Evolutionary conservation across 805 yeast genomes (phyloP).

Genomic region (Candida peoriensis): DNA sequence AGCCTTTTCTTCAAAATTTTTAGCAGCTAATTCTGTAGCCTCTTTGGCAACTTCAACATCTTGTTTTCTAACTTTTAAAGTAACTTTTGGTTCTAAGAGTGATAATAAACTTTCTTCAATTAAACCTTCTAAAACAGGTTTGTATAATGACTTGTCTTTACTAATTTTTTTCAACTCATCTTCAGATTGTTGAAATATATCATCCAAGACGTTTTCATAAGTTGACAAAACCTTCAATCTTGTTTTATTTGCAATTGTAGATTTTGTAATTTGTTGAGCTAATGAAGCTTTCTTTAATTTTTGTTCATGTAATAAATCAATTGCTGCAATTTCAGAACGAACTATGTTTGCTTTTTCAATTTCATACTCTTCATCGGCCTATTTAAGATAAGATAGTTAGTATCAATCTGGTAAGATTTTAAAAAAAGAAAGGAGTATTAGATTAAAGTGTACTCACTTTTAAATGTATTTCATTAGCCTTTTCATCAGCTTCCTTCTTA

Average conservation of each 20-base stretch:
- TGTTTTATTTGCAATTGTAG: constrained; percentile 92
- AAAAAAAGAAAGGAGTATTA: neutral
- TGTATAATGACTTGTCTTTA: constrained; percentile 53
- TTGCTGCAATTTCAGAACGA: constrained; percentile 84
- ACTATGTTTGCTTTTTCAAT: constrained; percentile 95
- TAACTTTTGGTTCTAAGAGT: constrained; percentile 65
- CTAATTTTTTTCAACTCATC: constrained; percentile 54
- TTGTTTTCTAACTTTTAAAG: constrained; percentile 59
- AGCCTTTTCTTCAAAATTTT: constrained; percentile 58
- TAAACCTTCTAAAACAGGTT: constrained; percentile 65
- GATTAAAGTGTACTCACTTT: too few relatives aligned
- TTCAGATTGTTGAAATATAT: constrained; percentile 68
- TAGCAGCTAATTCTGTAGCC: constrained; percentile 56
- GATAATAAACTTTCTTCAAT: constrained; percentile 74
- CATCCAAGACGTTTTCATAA: constrained; percentile 74
- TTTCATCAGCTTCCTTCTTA: constrained; percentile 98
- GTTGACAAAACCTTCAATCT: constrained; percentile 86
- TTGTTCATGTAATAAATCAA: constrained; percentile 73
- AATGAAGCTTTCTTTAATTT: constrained; percentile 87
- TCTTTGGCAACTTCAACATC: constrained; percentile 53
- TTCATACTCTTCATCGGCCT: constrained; percentile 97
- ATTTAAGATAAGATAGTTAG: constrained; percentile 4
- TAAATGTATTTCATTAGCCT: constrained; percentile 90
- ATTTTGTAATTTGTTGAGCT: constrained; percentile 92
- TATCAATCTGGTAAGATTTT: neutral